Base-by-base conservation (phyloP, 495 filamentous ascomycete species). In the Tricharina praecox region DNA sequence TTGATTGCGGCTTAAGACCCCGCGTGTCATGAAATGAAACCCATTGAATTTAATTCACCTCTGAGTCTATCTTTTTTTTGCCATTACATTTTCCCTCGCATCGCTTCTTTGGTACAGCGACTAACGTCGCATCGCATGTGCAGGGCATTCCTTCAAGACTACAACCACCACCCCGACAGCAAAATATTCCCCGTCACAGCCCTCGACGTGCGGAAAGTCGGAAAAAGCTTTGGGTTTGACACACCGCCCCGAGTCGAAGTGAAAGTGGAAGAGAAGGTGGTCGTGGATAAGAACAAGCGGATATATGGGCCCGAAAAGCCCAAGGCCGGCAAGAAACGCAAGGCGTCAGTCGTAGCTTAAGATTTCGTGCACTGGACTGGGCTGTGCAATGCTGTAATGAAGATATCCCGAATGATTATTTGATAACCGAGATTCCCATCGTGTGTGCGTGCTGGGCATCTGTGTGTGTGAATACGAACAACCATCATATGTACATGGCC, bases 1-100 rank as follows among this genome's bases (percentile, higher is more conserved):
- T 69, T 67, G 68, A 71, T 63, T 43, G 66, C 65, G 67, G 68
- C 67, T 64, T 71, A 68, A 71, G 69, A 71, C 68, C 65, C 68
- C 63, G 66, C 64, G 50, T 43, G 3, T 43, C 53, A 67, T 66
- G 68, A 69, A 55, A 66, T 65, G 62, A 62, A 62, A 52, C 49
- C 54, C 59, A 66, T 54, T 61, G 52, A 57, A 57, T 63, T 56
- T 53, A 32, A 42, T 30, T 48, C 44, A 44, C 41, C 50, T 49
- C 56, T 54, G 40, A 57, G 18, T 25, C 16, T 20, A 18, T 8
- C n/a, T 24, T 3, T 37, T 16, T 33, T 32, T 49, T 19, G 1
- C 41, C 16, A 45, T 24, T 36, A 15, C n/a, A 19, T 32, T 4
- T n/a, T n/a, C n/a, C n/a, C n/a, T n/a, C n/a, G n/a, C n/a, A n/a